Conservation (phyloP, 805 yeast genomes). For the Lachancea cidri region DNA sequence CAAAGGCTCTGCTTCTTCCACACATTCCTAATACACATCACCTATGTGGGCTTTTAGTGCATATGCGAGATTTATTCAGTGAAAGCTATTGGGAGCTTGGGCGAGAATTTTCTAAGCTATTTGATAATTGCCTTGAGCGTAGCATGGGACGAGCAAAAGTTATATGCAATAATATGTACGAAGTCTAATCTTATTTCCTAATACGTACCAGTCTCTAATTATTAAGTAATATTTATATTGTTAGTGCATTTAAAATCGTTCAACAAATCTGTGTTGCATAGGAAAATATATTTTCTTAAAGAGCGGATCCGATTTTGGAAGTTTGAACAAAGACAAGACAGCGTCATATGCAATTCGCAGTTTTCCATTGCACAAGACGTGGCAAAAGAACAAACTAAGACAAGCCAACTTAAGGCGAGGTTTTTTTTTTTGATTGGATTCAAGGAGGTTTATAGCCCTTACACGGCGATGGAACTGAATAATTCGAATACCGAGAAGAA, state of each 20-base stretch:
- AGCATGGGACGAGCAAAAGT: slow-evolving; percentile 45
- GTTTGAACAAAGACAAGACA: not conserved
- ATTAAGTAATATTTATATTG: too few species aligned
- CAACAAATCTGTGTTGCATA: too few species aligned
- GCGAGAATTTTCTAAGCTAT: slow-evolving; percentile 48
- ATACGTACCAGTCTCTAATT: too few species aligned
- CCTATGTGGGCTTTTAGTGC: slow-evolving; percentile 50
- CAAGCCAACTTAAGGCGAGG: not conserved
- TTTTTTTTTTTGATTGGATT: too few species aligned
- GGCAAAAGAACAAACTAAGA: not conserved
- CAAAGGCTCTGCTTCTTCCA: slow-evolving; percentile 38
- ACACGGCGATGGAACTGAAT: slow-evolving; percentile 33
- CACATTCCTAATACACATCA: slow-evolving; percentile 41
- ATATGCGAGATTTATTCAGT: slow-evolving; percentile 38
- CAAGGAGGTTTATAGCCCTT: not conserved
- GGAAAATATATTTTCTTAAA: too few species aligned
- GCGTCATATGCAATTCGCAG: not conserved
- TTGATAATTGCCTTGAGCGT: slow-evolving; percentile 50
- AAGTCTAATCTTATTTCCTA: slow-evolving; percentile 13
- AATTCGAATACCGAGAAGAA: slow-evolving; percentile 35
- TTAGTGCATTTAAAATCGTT: too few species aligned
- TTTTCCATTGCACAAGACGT: not conserved
- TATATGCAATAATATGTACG: slow-evolving; percentile 50
- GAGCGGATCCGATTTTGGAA: not conserved
- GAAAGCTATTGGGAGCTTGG: slow-evolving; percentile 53